phyloP scores from a whole-genome alignment of 1,139 yeast species.

The Yamadazyma blattariae region DNA sequence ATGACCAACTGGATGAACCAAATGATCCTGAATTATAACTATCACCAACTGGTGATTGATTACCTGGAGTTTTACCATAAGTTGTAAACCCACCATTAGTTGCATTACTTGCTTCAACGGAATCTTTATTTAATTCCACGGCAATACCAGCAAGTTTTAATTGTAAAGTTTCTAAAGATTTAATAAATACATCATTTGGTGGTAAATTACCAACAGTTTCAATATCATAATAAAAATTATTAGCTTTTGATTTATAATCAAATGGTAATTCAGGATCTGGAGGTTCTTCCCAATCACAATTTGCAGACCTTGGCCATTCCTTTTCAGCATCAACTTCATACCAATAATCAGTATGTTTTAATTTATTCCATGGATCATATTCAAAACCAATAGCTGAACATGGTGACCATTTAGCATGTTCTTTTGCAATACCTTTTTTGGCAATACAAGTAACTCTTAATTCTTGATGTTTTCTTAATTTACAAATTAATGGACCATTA shows the following conservation, averaged over 20 bases:
- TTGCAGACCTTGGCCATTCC: conserved; percentile 91
- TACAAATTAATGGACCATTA: conserved; percentile 86
- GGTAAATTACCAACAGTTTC: conserved; percentile 90
- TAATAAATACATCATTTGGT: conserved; percentile 83
- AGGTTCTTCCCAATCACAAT: conserved; percentile 95
- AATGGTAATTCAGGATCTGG: conserved; percentile 86
- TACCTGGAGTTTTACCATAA: conserved; percentile 47
- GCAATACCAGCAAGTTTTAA: conserved; percentile 88
- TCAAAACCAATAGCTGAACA: conserved; percentile 97
- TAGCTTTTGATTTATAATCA: conserved; percentile 81
- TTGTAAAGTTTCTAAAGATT: conserved; percentile 82
- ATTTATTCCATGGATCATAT: conserved; percentile 98
- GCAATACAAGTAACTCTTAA: conserved; percentile 88
- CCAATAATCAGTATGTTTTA: conserved; percentile 96
- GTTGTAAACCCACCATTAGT: conserved; percentile 47
- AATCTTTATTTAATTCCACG: conserved; percentile 69
- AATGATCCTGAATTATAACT: conserved; percentile 46
- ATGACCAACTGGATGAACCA: conserved; percentile 34
- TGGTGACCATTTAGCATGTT: conserved; percentile 98
- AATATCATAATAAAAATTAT: conserved; percentile 78
- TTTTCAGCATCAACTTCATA: conserved; percentile 82
- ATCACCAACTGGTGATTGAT: conserved; percentile 37
- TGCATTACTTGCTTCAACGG: conserved; percentile 47
- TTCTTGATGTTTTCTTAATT: conserved; percentile 91
- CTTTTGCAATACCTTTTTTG: conserved; percentile 96